Conservation (phyloP, 345 rosid genomes). For the Pseudoturritis turrita region DNA sequence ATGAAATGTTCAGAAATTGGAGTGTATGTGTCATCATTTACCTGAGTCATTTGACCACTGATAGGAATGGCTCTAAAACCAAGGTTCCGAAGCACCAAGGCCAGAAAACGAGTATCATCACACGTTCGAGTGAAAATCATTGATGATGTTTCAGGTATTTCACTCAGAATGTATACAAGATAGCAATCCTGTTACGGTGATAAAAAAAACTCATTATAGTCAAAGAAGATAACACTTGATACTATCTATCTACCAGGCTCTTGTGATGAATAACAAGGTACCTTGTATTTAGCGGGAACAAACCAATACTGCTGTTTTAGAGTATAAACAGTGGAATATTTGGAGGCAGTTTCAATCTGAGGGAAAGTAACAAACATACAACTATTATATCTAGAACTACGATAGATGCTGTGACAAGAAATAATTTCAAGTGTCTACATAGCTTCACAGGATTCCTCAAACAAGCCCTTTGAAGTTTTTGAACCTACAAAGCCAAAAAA, state of each 20-base stretch:
- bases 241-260: background rate
- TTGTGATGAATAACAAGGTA: constrained; percentile 14
- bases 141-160: constrained; percentile 65
- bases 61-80: constrained; percentile 90
- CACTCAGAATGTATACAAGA: constrained; percentile 73
- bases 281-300: constrained; percentile 88
- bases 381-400: background rate
- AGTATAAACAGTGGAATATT: constrained; percentile 91
- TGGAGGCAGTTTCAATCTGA: constrained; percentile 90
- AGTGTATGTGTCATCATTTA: constrained; percentile 2
- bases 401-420: constrained; percentile 1
- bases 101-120: constrained; percentile 71
- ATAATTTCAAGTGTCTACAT: background rate
- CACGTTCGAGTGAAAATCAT: constrained; percentile 96
- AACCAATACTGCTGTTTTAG: constrained; percentile 75
- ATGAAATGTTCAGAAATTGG: background rate
- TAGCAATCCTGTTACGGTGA: constrained; percentile 73
- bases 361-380: constrained; percentile 6
- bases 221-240: background rate
- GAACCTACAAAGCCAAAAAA: constrained; percentile 50
- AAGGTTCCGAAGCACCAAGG: constrained; percentile 76
- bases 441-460: constrained; percentile 92
- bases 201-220: background rate
- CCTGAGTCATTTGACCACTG: constrained; percentile 98
- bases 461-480: constrained; percentile 90